Conservation (phyloP, 495 filamentous ascomycete species). For the Podospora pseudopauciseta region DNA sequence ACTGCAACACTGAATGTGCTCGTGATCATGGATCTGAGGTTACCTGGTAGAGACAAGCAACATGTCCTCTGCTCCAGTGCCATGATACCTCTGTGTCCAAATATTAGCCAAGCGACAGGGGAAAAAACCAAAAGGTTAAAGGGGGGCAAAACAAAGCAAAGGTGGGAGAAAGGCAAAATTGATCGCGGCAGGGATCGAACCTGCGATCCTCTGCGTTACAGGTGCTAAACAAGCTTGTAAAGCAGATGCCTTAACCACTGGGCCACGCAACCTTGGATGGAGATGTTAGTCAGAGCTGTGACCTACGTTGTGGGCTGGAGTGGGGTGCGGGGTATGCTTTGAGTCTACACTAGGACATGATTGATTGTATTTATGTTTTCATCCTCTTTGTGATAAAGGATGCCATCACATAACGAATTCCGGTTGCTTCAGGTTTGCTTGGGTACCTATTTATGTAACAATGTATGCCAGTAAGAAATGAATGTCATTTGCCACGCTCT, state of each 20-base stretch:
- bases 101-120: too few relatives aligned
- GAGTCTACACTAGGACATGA: not conserved
- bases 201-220: conserved; percentile 44
- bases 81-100: not conserved
- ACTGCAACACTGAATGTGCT: not conserved
- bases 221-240: conserved; percentile 26
- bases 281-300: not conserved
- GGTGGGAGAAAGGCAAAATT: conserved; percentile 19
- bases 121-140: not conserved
- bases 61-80: conserved; percentile 5
- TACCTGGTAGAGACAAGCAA: not conserved
- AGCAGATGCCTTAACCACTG: conserved; percentile 43
- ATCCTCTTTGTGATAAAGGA: not conserved
- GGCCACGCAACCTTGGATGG: conserved; percentile 33
- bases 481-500: too few relatives aligned
- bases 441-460: too few relatives aligned
- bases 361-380: not conserved
- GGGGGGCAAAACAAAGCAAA: not conserved
- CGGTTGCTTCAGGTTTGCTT: too few relatives aligned
- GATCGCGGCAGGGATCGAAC: conserved; percentile 51
- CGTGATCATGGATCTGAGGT: not conserved
- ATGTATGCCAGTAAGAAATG: too few relatives aligned
- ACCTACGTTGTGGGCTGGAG: not conserved
- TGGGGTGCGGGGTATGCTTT: not conserved
- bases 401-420: not conserved